Evolutionary conservation across 73 alveolate genomes (phyloP), one percentile per base, ranked within the genome.

Genomic region (Tetrahymena malaccensis): DNA sequence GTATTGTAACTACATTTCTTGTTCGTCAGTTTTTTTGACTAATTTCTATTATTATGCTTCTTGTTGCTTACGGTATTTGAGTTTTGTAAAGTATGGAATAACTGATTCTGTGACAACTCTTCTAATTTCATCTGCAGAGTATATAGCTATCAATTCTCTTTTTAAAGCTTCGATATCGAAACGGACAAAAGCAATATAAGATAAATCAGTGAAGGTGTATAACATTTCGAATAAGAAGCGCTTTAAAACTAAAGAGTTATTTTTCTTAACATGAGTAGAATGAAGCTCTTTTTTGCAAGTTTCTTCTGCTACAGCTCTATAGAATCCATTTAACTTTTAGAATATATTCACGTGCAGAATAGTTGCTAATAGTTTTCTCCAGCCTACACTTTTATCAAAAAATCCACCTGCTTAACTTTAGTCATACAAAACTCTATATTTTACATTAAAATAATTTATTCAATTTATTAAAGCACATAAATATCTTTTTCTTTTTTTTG

Each of bases 121-220:
- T 85, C 97, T 85, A 11, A 93, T 34, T 89, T 95, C 97, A 95
- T 95, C 97, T 17, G 94, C 97, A 37, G 94, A 44, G 44, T 85
- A 95, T 84, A 95, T 95, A 7, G 94, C 44, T 13, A 89, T 43
- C 85, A 95, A 85, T 44, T 95, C 97, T 50, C 40, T 34, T 85
- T 89, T 95, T 34, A 95, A 95, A 85, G 58, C 43, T 43, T 43
- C 94, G 21, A 95, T 95, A 95, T 95, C 97, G 43, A 43, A 94
- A 43, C 50, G 44, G 3, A 95, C 94, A 55, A 95, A 95, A 31
- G 95, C 97, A 12, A 95, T 95, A 95, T 95, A 95, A 34, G 94
- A 95, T 93, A 95, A 95, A 95, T 95, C 97, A n/a, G 94, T 84
- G 57, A 95, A 95, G 3, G 97, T 94, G 38, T 94, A 95, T 21